A percentile compares a stretch with the other conserved stretches of the same genome.
phyloP scores from a whole-genome alignment of 2,329 filamentous ascomycete genomes.

The Ascochyta rabiei region DNA sequence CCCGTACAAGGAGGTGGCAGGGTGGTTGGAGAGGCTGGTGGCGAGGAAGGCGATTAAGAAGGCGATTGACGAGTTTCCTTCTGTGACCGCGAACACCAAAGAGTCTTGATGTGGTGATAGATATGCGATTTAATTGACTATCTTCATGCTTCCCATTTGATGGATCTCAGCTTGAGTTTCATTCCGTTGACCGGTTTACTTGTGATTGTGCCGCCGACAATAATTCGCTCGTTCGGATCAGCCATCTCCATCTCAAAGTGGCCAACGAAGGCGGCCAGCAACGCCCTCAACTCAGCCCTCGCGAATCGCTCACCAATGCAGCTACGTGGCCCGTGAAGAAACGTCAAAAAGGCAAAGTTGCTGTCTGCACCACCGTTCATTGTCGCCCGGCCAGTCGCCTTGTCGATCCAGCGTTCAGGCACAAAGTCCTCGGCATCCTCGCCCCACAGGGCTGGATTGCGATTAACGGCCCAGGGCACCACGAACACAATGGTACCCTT shows the following conservation, averaged over 20 bases:
- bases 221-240: conserved; percentile 35
- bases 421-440: conserved; percentile 49
- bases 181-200: conserved; percentile 49
- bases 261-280: conserved; percentile 45
- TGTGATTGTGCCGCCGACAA: conserved; percentile 45
- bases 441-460: conserved; percentile 52
- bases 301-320: conserved; percentile 50
- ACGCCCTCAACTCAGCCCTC: conserved; percentile 43
- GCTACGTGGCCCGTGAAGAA: conserved; percentile 51
- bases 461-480: conserved; percentile 52
- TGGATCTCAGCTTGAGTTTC: conserved; percentile 39
- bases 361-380: conserved; percentile 48
- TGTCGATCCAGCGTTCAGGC: conserved; percentile 55
- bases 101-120: too few species aligned
- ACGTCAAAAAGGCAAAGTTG: conserved; percentile 52
- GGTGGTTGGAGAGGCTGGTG: conserved; percentile 27
- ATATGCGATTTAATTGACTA: too few species aligned
- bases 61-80: not conserved
- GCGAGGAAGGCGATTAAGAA: not conserved
- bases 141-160: conserved; percentile 24
- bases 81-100: not conserved
- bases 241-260: conserved; percentile 45
- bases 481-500: conserved; percentile 48
- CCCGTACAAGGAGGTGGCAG: conserved; percentile 22
- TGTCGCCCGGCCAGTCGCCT: conserved; percentile 44